These are phyloP conservation scores for Candida hispaniensis DNA, from an alignment of 805 yeast genomes.

Conservation along the genomic window DNA sequence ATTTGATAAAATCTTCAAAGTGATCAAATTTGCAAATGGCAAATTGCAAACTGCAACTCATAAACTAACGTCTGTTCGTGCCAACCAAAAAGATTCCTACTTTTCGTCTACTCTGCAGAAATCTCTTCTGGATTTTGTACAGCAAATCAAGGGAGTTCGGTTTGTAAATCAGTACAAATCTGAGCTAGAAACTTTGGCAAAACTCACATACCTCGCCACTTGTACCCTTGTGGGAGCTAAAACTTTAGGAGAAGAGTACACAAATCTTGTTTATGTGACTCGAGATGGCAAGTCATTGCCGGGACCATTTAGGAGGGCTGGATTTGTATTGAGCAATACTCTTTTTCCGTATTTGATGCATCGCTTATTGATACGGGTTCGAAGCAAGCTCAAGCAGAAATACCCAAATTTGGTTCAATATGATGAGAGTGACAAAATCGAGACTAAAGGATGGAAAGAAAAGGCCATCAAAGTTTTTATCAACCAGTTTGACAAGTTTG, in stretches of 20 bases:
- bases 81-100: slow-evolving; percentile 82
- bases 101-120: slow-evolving; percentile 45
- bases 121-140: slow-evolving; percentile 48
- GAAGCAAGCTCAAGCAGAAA: slow-evolving; percentile 19
- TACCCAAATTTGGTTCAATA: slow-evolving; percentile 12
- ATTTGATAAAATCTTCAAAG: neutral
- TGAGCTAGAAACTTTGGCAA: slow-evolving; percentile 48
- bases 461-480: slow-evolving; percentile 4
- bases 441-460: slow-evolving; percentile 5
- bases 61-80: too few species aligned
- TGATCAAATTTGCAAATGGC: too few species aligned
- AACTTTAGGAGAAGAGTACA: slow-evolving; percentile 91
- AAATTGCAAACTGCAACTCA: too few species aligned
- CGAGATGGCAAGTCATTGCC: slow-evolving; percentile 22
- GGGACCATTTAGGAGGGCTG: slow-evolving; percentile 34
- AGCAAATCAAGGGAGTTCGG: slow-evolving; percentile 40
- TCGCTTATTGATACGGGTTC: slow-evolving; percentile 19
- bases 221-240: slow-evolving; percentile 70
- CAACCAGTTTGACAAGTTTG: slow-evolving; percentile 9
- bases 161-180: slow-evolving; percentile 53
- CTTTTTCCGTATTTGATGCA: slow-evolving; percentile 46
- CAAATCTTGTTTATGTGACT: slow-evolving; percentile 39
- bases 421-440: slow-evolving; percentile 2
- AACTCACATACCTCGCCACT: slow-evolving; percentile 52
- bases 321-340: slow-evolving; percentile 51